phyloP scores from a whole-genome alignment of 2,329 filamentous ascomycete genomes.

The Neofusicoccum parvum region DNA sequence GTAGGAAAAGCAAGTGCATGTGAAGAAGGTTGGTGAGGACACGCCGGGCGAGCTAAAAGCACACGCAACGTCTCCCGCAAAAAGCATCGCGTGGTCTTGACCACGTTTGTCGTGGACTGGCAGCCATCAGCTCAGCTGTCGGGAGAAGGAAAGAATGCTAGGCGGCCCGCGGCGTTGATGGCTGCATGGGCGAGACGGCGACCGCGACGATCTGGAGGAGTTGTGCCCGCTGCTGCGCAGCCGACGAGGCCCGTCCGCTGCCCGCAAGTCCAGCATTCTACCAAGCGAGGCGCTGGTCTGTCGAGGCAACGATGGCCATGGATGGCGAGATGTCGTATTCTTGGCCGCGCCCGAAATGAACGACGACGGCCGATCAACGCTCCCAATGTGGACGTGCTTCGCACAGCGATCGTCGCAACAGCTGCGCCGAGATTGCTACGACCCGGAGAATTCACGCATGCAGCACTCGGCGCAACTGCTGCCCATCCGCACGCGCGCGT shows the following conservation, averaged over 20 bases:
- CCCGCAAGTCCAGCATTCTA: background rate
- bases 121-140: too few relatives aligned
- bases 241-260: background rate
- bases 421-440: slow-evolving; percentile 5
- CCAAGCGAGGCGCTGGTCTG: background rate
- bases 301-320: background rate
- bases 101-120: too few relatives aligned
- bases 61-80: too few relatives aligned
- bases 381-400: background rate
- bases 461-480: background rate
- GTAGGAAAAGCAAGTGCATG: background rate
- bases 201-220: slow-evolving; percentile 5
- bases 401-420: background rate
- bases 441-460: slow-evolving; percentile 14
- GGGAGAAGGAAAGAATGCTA: background rate
- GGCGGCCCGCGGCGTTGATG: background rate
- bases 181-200: background rate
- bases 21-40: background rate
- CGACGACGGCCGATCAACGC: background rate
- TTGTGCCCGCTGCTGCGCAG: background rate
- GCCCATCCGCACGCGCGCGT: background rate
- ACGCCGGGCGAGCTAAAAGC: too few relatives aligned
- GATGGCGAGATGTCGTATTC: background rate
- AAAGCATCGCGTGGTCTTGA: too few relatives aligned
- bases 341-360: background rate